Evolutionary conservation across 345 rosid species (phyloP), one percentile per base, ranked within the genome.

Genomic region (Eucalyptus rudis): DNA sequence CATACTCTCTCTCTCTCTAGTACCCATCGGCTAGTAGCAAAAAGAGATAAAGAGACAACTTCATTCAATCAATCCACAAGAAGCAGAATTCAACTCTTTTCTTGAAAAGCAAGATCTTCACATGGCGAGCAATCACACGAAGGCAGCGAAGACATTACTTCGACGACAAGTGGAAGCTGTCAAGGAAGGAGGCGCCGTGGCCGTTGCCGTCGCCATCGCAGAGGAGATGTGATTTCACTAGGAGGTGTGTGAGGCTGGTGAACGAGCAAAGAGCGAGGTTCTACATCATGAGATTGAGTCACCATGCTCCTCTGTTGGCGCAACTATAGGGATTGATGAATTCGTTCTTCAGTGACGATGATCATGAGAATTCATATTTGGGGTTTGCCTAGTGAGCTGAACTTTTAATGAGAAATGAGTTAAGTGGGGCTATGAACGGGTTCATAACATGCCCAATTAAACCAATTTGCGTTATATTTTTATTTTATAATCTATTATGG

Each of bases 161-260:
- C 3, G 94, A 92, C 40, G 96, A 95, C 88, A 93, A 93, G 81
- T 93, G 96, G 96, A 94, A 89, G 88, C 89, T 93, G 4, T 91
- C 96, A 1, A 93, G 92, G 93, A 95, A 93, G 89, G 96, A 95
- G 62, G 33, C 14, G 20, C 76, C 19, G 36, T 15, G 10, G 76
- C 33, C 24, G 76, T n/a, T 16, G 76, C 36, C 9, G 76, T 31
- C 43, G 9, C 59, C 50, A 50, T 25, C 43, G 40, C 89, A 86
- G 14, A 59, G 50, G 43, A 87, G 86, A 54, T 89, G 90, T 54
- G 86, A 91, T 40, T 92, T 93, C 86, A 85, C 92, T 27, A 87
- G 89, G 54, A 92, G 90, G 87, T 92, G 93, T 51, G 92, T 92
- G 5, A 92, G 90, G 45, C 79, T 92, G 89, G 93, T 90, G 54